Evolutionary conservation across 345 rosid genomes (phyloP).

Genomic region (Eucalyptus pauciflora): DNA sequence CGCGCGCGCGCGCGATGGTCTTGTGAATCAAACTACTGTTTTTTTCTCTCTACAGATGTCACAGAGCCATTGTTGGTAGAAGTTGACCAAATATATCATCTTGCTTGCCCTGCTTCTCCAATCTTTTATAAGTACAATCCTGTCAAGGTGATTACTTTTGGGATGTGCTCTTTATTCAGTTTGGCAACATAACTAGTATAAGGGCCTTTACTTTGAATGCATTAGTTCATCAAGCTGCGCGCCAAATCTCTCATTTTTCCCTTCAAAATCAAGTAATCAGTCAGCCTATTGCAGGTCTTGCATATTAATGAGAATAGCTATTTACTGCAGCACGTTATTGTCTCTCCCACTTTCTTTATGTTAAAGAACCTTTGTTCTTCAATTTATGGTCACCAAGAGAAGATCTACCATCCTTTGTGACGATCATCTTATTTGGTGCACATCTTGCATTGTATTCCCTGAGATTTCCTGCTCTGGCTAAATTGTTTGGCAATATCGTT

Average conservation of each 20-base stretch:
- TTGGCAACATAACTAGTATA: neutral
- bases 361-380: neutral
- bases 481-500: neutral
- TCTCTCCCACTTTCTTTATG: neutral
- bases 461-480: neutral
- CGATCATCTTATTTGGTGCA: neutral
- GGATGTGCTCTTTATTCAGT: neutral
- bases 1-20: neutral
- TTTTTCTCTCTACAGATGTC: slow-evolving; percentile 41
- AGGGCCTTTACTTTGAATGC: neutral
- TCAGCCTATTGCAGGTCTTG: neutral
- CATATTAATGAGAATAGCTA: neutral
- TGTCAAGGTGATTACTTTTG: slow-evolving; percentile 62
- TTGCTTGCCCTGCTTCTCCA: slow-evolving; percentile 98
- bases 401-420: neutral
- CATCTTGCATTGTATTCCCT: neutral
- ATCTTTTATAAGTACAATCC: slow-evolving; percentile 93
- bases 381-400: neutral
- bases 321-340: neutral
- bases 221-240: neutral
- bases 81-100: slow-evolving; percentile 96
- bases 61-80: slow-evolving; percentile 80
- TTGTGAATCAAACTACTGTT: neutral
- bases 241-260: neutral
- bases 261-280: neutral